Evolutionary conservation across 305 asterid genomes (phyloP).

Genomic region (Fraxinus ornus): DNA sequence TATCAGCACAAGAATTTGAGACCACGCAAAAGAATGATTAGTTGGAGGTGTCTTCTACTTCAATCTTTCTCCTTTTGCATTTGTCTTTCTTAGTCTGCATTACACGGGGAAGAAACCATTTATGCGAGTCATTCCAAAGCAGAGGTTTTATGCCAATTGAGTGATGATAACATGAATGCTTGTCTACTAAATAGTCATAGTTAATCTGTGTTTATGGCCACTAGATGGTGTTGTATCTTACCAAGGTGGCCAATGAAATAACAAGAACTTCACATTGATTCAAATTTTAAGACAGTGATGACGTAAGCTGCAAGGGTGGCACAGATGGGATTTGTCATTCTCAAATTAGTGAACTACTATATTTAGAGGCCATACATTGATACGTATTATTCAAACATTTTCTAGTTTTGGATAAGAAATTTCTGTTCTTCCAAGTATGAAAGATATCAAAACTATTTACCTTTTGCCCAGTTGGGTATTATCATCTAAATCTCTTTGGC

Average conservation of each 20-base stretch:
- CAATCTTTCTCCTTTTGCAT: background rate
- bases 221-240: background rate
- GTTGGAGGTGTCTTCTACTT: background rate
- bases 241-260: background rate
- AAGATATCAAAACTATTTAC: background rate
- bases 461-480: background rate
- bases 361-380: background rate
- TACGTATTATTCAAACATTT: background rate
- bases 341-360: background rate
- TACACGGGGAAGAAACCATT: background rate
- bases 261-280: background rate
- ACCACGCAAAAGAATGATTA: background rate
- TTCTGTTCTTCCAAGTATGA: background rate
- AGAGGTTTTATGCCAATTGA: background rate
- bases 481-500: background rate
- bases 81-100: constrained; percentile 6
- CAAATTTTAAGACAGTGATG: background rate
- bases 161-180: background rate
- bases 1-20: constrained; percentile 1
- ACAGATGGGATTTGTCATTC: background rate
- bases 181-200: background rate
- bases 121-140: background rate
- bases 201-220: background rate
- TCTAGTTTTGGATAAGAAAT: background rate
- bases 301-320: constrained; percentile 7